Conservation (phyloP, 2,329 filamentous ascomycete genomes). For the Arthrobotrys sphaeroides region DNA sequence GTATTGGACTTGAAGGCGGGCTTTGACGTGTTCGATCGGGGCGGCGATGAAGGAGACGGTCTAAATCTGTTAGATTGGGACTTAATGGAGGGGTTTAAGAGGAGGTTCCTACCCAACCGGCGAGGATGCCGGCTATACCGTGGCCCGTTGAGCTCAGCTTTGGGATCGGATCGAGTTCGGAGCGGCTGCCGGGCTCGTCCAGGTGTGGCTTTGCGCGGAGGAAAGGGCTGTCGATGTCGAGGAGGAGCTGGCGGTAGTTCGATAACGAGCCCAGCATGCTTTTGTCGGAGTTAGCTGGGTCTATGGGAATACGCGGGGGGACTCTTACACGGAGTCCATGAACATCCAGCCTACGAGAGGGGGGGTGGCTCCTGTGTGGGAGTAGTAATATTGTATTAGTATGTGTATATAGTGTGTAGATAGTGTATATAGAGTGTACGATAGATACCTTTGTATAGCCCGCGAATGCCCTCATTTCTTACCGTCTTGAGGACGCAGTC, state of each 20-base stretch:
- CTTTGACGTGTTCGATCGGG: slow-evolving; percentile 94
- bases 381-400: not conserved
- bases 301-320: not conserved
- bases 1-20: slow-evolving; percentile 93
- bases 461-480: slow-evolving; percentile 81
- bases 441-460: slow-evolving; percentile 80
- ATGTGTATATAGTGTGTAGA: slow-evolving; percentile 1
- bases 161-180: slow-evolving; percentile 66
- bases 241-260: slow-evolving; percentile 84
- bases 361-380: slow-evolving; percentile 73
- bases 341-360: slow-evolving; percentile 98
- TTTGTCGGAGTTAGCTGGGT: not conserved
- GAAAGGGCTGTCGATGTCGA: slow-evolving; percentile 65
- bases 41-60: slow-evolving; percentile 94
- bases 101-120: slow-evolving; percentile 68
- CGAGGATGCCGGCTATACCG: slow-evolving; percentile 84
- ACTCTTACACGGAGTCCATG: slow-evolving; percentile 78
- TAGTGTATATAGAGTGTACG: not conserved
- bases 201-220: slow-evolving; percentile 60
- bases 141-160: slow-evolving; percentile 75
- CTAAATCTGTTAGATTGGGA: not conserved
- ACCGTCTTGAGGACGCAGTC: slow-evolving; percentile 87
- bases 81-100: not conserved
- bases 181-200: slow-evolving; percentile 46
- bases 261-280: slow-evolving; percentile 90